Base-by-base conservation (phyloP, 2,329 filamentous ascomycete genomes). In the Annulohypoxylon truncatum region DNA sequence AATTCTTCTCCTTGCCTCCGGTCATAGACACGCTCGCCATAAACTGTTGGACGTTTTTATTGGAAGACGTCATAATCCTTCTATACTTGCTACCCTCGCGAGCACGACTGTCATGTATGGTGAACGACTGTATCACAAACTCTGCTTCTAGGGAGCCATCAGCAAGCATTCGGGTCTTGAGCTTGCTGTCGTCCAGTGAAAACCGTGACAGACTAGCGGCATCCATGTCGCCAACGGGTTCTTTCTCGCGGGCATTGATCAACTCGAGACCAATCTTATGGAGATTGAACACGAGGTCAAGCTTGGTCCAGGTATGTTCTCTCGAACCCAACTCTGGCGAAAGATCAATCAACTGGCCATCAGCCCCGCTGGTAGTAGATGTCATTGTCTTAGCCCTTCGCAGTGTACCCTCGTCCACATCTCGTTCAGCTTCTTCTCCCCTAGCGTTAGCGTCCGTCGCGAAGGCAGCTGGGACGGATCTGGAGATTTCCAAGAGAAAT, bases 11-110 rank as follows among this genome's bases (percentile, higher is more conserved):
- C 31, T 89, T 83, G 2, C 94, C 94, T 13, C 94, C 92, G 0
- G 94, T 94, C 79, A 99, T 96, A 0, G 94, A 96, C 3, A 99
- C 83, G 76, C 92, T 97, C 15, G 96, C 96, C 96, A 99, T 99
- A 75, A 99, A 94, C 73, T 99, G 96, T 77, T 98, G 94, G 47
- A 96, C 94, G 60, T 94, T 91, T 72, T 94, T 95, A 79, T 97
- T 98, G 75, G 94, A 94, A 59, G 97, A 90, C 1, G 94, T 94
- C 96, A 99, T 98, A 80, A 99, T 97, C 78, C 95, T 96, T 53
- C 94, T 89, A 84, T 96, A 99, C 76, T 97, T 97, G 82, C 97
- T 99, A 4, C 91, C 92, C 73, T 97, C 94, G 57, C 89, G 87
- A 3, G 89, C 90, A n/a, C 96, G 90, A 68, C 92, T 97, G 77